Evolutionary conservation across 192 early-diverging fungal genomes (phyloP).

Genomic region (Ramicandelaber brevisporus): DNA sequence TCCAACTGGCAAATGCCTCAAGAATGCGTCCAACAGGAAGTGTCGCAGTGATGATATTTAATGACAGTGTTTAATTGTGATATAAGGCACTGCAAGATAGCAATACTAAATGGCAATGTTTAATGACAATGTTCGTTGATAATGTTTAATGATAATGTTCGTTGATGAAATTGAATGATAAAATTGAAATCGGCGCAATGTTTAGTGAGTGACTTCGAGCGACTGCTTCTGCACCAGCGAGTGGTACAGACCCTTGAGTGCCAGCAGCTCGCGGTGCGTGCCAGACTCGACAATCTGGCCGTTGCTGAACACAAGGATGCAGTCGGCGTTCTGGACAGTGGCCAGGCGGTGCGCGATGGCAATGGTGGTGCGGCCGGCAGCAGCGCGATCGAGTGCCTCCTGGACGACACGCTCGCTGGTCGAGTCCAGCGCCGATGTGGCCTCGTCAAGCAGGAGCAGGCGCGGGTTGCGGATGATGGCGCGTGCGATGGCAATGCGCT

Average conservation of each 20-base stretch:
- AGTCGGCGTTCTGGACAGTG: constrained; percentile 62
- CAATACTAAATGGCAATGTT: too few species aligned
- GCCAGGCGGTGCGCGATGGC: constrained; percentile 49
- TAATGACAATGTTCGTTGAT: too few species aligned
- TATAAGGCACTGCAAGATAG: too few species aligned
- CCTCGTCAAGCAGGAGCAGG: constrained; percentile 63
- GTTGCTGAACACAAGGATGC: constrained; percentile 36
- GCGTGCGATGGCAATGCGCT: constrained; percentile 46
- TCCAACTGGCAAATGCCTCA: too few species aligned
- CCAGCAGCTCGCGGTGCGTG: constrained; percentile 33
- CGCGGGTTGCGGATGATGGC: constrained; percentile 35
- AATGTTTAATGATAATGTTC: too few species aligned
- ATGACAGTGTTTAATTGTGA: too few species aligned
- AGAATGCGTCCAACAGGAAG: too few species aligned
- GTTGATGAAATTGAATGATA: too few species aligned
- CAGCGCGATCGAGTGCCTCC: constrained; percentile 38
- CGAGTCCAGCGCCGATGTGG: constrained; percentile 59
- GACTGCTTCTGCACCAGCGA: constrained; percentile 36
- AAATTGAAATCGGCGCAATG: too few species aligned
- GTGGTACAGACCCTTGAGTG: constrained; percentile 26
- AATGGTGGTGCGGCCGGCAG: constrained; percentile 48
- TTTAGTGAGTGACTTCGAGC: constrained; percentile 14
- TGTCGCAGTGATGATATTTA: too few species aligned
- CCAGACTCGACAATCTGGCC: constrained; percentile 42
- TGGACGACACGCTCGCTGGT: constrained; percentile 60